These are phyloP conservation scores for Sambucus nigra DNA, from an alignment of 129 eudicot genomes.

Conservation along the genomic window DNA sequence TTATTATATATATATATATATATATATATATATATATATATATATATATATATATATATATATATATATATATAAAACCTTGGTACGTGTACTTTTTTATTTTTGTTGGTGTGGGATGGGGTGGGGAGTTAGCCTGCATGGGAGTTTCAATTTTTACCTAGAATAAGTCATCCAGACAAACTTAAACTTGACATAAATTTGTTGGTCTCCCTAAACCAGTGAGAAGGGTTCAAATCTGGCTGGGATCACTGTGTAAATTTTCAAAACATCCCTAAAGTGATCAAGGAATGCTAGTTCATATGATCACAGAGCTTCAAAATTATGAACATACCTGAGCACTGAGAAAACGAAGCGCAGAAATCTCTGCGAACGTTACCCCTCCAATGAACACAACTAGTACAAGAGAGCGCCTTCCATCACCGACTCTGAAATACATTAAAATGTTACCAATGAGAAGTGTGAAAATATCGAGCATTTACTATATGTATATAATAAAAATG, in stretches of 20 bases:
- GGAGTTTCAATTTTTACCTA: background rate
- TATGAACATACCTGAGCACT: conserved; percentile 61
- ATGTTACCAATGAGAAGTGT: background rate
- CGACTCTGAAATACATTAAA: conserved; percentile 34
- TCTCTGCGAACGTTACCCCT: conserved; percentile 95
- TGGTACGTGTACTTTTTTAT: no score
- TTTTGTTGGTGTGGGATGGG: no score
- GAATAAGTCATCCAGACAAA: background rate
- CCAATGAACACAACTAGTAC: conserved; percentile 93
- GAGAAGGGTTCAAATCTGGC: background rate
- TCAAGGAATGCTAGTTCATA: no score
- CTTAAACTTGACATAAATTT: background rate
- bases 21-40: no score
- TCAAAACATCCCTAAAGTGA: background rate
- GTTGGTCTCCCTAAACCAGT: background rate
- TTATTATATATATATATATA: no score
- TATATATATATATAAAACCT: no score
- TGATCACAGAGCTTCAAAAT: conserved; percentile 2
- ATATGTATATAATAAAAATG: background rate
- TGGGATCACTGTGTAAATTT: background rate
- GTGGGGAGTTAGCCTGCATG: no score
- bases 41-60: no score
- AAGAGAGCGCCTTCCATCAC: conserved; percentile 72
- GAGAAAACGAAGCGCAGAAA: conserved; percentile 94
- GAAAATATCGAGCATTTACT: background rate